Percentiles rank a stretch among this genome's conserved stretches.
Evolutionary conservation across 2,329 filamentous ascomycete species (phyloP).

Genomic region (Colletotrichum magnum): DNA sequence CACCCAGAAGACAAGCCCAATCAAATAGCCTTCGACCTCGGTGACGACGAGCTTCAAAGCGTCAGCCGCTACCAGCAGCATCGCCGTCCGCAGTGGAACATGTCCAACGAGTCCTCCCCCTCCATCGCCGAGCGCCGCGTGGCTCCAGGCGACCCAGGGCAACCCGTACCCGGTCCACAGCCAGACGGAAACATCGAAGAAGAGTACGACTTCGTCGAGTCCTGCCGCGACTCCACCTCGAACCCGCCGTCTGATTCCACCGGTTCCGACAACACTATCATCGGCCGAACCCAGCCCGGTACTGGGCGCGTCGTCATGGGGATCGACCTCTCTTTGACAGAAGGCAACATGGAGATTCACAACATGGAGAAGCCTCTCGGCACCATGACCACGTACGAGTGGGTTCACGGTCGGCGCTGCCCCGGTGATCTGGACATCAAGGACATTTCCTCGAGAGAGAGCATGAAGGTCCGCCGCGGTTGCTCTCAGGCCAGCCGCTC

Average conservation of each 20-base stretch:
- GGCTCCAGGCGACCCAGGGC: background rate
- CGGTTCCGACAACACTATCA: conserved; percentile 25
- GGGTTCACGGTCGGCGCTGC: conserved; percentile 26
- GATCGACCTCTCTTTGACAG: conserved; percentile 16
- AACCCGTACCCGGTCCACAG: background rate
- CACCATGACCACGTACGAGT: conserved; percentile 19
- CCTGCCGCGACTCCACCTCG: background rate
- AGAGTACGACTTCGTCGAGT: background rate
- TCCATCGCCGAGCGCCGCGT: conserved; percentile 19
- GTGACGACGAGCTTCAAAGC: background rate
- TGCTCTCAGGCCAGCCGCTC: conserved; percentile 20
- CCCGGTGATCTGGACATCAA: conserved; percentile 30
- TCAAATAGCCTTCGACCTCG: background rate
- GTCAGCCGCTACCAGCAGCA: conserved; percentile 17
- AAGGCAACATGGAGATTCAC: conserved; percentile 27
- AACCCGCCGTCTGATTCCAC: conserved; percentile 13
- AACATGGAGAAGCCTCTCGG: conserved; percentile 15
- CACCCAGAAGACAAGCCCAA: conserved; percentile 10
- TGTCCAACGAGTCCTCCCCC: conserved; percentile 25
- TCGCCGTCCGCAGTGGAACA: conserved; percentile 30
- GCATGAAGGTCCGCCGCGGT: conserved; percentile 25
- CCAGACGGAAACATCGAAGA: background rate
- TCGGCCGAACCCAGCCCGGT: background rate
- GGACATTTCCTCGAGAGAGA: conserved; percentile 33
- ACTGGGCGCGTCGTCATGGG: background rate